Percentiles rank a stretch among this genome's conserved stretches.
Conservation (phyloP, 2,329 filamentous ascomycete species). For the Leptographium flavum region DNA sequence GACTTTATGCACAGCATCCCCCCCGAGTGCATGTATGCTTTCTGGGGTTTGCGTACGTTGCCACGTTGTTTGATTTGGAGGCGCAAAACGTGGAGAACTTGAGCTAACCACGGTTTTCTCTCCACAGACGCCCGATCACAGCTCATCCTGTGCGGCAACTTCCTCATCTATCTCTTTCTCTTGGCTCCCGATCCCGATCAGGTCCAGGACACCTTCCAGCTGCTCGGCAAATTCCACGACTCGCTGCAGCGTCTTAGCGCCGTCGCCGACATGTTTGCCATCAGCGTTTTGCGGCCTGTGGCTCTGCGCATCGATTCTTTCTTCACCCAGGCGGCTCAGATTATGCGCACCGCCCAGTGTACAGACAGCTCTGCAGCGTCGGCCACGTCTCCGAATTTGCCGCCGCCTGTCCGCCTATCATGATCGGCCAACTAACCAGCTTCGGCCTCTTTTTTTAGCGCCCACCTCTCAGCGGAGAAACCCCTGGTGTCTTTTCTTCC, state of each 20-base stretch:
- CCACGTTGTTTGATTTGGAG: neutral
- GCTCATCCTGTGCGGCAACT: constrained; percentile 31
- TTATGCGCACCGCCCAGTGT: constrained; percentile 4
- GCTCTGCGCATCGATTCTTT: constrained; percentile 25
- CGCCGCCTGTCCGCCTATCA: too few relatives aligned
- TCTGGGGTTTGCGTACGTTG: constrained; percentile 29
- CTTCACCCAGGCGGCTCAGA: constrained; percentile 21
- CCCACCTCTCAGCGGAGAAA: too few relatives aligned
- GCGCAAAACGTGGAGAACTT: too few relatives aligned
- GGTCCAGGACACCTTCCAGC: constrained; percentile 20
- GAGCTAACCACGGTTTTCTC: constrained; percentile 3
- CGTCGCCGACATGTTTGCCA: constrained; percentile 18
- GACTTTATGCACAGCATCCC: constrained; percentile 22
- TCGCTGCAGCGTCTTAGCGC: constrained; percentile 20
- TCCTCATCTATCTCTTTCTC: constrained; percentile 32
- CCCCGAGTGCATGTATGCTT: constrained; percentile 22
- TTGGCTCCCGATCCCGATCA: constrained; percentile 22
- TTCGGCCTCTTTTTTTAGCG: too few relatives aligned
- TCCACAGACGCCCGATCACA: constrained; percentile 24
- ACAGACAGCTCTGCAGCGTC: too few relatives aligned
- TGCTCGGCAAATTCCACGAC: constrained; percentile 22
- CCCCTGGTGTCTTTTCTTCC: too few relatives aligned
- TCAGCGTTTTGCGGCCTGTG: constrained; percentile 20
- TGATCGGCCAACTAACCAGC: neutral
- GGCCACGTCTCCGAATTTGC: too few relatives aligned